A percentile compares a stretch with the other conserved stretches of the same genome.
Evolutionary conservation across 306 rosid genomes (phyloP).

Genomic region (Leucaena leucocephala): DNA sequence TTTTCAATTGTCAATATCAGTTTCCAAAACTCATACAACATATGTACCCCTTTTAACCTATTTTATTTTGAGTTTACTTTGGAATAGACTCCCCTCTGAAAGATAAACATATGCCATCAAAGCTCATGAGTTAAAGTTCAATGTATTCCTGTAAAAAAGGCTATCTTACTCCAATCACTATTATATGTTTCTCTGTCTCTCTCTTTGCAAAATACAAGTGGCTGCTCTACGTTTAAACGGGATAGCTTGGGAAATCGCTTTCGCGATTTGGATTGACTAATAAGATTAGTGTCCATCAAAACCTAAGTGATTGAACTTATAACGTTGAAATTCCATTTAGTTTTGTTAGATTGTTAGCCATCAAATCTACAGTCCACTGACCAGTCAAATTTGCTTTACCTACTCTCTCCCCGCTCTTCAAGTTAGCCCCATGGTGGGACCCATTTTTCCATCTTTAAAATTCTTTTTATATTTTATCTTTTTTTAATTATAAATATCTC

Average conservation of each 20-base stretch:
- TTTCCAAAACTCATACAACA: not conserved
- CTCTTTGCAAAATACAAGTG: not conserved
- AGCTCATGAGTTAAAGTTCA: not conserved
- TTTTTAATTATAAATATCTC: too few relatives aligned
- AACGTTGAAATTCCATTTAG: not conserved
- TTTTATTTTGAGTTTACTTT: not conserved
- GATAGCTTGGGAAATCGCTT: not conserved
- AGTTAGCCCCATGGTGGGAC: too few relatives aligned
- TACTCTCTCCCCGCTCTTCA: not conserved
- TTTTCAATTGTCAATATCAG: conserved; percentile 19
- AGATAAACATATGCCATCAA: not conserved
- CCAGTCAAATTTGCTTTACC: conserved; percentile 5
- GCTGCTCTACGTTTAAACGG: not conserved
- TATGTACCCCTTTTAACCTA: not conserved
- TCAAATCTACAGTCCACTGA: not conserved
- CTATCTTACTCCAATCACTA: not conserved
- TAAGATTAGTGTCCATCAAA: not conserved
- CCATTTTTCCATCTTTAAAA: too few relatives aligned
- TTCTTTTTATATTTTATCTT: too few relatives aligned
- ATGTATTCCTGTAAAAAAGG: not conserved
- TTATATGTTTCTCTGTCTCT: too few relatives aligned
- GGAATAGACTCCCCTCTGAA: not conserved
- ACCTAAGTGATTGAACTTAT: not conserved
- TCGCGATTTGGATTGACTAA: not conserved
- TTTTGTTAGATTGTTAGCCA: conserved; percentile 1